Conservation (phyloP, 2,329 filamentous ascomycete genomes). For the Cryoendolithus antarcticus region DNA sequence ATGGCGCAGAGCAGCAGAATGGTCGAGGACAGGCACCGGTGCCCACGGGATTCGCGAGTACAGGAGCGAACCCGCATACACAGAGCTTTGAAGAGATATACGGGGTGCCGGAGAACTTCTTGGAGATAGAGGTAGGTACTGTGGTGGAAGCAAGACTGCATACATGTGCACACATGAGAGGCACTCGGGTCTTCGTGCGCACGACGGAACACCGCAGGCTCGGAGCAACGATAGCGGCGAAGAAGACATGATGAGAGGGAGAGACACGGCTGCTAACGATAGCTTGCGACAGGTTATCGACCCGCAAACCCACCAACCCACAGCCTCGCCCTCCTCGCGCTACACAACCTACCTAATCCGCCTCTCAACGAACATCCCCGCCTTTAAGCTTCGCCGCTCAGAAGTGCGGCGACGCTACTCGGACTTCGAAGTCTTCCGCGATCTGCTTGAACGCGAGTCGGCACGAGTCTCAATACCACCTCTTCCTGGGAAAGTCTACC, state of each 20-base stretch:
- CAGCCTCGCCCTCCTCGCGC: constrained; percentile 40
- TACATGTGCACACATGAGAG: background rate
- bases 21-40: constrained; percentile 7
- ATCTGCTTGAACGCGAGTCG: constrained; percentile 91
- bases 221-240: background rate
- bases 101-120: constrained; percentile 93
- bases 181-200: background rate
- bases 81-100: constrained; percentile 99
- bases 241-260: background rate
- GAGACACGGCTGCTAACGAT: background rate
- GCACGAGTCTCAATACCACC: constrained; percentile 92
- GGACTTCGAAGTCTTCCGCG: constrained; percentile 97
- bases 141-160: too few species aligned
- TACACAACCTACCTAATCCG: constrained; percentile 99
- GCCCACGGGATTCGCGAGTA: constrained; percentile 22
- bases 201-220: background rate
- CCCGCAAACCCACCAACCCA: constrained; percentile 87
- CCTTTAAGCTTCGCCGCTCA: constrained; percentile 82
- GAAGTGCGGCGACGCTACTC: constrained; percentile 87
- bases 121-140: constrained; percentile 77
- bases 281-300: constrained; percentile 59
- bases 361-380: constrained; percentile 95
- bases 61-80: constrained; percentile 17
- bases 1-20: constrained; percentile 5
- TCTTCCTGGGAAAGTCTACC: constrained; percentile 92